These are phyloP conservation scores for Dothideomycetidae sp. DNA, from an alignment of 2,329 filamentous ascomycete species.

Conservation along the genomic window DNA sequence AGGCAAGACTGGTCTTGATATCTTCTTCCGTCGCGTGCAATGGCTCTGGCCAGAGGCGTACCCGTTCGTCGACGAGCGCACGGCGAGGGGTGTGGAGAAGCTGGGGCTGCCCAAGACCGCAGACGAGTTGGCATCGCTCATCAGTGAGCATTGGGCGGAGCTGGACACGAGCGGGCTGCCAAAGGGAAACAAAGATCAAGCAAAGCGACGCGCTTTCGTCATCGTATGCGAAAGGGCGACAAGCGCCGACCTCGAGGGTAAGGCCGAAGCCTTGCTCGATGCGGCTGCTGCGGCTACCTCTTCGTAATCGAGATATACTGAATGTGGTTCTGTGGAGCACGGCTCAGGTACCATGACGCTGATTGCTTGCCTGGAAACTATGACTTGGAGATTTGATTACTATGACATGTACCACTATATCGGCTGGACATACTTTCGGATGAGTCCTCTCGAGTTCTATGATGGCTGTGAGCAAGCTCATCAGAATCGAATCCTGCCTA, in stretches of 20 bases:
- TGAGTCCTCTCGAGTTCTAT: no score
- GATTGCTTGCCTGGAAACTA: no score
- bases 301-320: no score
- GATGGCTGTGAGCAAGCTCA: no score
- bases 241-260: constrained; percentile 26
- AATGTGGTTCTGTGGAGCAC: no score
- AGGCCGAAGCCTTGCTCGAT: constrained; percentile 18
- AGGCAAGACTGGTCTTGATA: constrained; percentile 28
- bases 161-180: constrained; percentile 19
- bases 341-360: neutral
- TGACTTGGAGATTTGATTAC: no score
- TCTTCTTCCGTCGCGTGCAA: constrained; percentile 30
- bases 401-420: no score
- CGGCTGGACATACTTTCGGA: no score
- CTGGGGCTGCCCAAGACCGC: constrained; percentile 25
- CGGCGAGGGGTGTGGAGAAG: constrained; percentile 21
- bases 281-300: constrained; percentile 15
- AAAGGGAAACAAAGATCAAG: constrained; percentile 21
- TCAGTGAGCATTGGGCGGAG: constrained; percentile 26
- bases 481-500: no score
- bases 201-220: constrained; percentile 28
- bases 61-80: constrained; percentile 28
- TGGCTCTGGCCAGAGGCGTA: constrained; percentile 26
- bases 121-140: constrained; percentile 20
- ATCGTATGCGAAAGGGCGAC: constrained; percentile 26